Conservation (phyloP, 371 early-diverging fungal species). For the Caulochytrium protostelioides region DNA sequence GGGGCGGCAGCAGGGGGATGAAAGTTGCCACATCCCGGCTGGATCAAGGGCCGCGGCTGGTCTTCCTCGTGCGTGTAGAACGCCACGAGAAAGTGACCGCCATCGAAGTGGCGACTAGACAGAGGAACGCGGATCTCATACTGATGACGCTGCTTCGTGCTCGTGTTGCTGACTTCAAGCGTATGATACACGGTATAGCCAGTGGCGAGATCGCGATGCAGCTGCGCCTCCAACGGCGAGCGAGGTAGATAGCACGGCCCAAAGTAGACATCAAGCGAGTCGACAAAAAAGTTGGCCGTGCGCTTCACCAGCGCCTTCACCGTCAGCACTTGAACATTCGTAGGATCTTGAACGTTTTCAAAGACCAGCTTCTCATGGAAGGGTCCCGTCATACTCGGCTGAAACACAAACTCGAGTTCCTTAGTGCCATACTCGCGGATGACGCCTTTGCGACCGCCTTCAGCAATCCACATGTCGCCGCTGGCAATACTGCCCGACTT, state of each 20-base stretch:
- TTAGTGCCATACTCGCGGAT: conserved; percentile 76
- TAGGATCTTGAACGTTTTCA: conserved; percentile 70
- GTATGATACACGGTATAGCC: neutral
- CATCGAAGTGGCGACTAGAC: no score
- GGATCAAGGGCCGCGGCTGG: no score
- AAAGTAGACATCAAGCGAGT: conserved; percentile 50
- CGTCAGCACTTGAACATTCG: conserved; percentile 51
- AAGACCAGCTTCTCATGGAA: conserved; percentile 72
- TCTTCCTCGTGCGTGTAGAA: no score
- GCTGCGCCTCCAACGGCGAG: no score
- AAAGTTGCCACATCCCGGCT: no score
- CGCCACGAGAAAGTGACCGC: no score
- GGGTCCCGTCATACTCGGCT: conserved; percentile 63
- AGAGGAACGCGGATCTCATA: conserved; percentile 62
- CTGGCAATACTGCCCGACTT: conserved; percentile 91
- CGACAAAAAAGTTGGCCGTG: conserved; percentile 66
- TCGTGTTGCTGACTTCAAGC: conserved; percentile 31
- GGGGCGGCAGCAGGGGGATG: no score
- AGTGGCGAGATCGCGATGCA: no score
- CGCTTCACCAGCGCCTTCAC: conserved; percentile 82
- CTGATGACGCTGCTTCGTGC: conserved; percentile 44
- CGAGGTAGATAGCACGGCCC: conserved; percentile 45
- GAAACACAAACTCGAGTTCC: conserved; percentile 79
- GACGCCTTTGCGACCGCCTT: conserved; percentile 53
- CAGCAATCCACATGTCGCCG: conserved; percentile 62